Conservation (phyloP, 2,329 filamentous ascomycete genomes). For the Lomentospora prolificans region DNA sequence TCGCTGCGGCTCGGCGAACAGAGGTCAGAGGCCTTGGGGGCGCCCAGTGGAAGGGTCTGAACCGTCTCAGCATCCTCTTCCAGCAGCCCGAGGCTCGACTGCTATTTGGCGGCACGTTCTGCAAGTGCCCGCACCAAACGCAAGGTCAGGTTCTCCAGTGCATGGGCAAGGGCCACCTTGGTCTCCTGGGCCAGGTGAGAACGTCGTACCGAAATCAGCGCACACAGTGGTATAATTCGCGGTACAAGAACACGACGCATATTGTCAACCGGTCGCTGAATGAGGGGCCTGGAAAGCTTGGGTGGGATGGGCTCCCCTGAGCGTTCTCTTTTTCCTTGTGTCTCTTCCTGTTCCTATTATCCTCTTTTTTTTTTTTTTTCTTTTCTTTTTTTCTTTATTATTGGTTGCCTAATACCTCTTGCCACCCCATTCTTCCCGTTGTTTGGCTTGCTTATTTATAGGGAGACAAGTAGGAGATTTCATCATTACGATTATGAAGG, state of each 20-base stretch:
- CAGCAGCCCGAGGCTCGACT: constrained; percentile 14
- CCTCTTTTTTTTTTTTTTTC: not conserved
- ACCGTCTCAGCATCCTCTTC: constrained; percentile 22
- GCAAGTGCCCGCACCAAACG: constrained; percentile 17
- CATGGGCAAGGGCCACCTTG: constrained; percentile 17
- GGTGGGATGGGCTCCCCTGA: not conserved
- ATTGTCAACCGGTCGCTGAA: not conserved
- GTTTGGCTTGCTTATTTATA: too few species aligned
- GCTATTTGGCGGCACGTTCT: constrained; percentile 18
- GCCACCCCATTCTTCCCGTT: too few species aligned
- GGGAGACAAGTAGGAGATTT: not conserved
- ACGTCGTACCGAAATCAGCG: constrained; percentile 18
- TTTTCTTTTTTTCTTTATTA: not conserved
- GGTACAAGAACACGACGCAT: constrained; percentile 2
- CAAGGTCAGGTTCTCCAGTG: constrained; percentile 17
- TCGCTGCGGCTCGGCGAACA: constrained; percentile 13
- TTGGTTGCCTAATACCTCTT: not conserved
- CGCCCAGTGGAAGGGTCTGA: constrained; percentile 17
- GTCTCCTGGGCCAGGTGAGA: constrained; percentile 20
- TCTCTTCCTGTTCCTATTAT: not conserved
- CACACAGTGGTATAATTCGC: constrained; percentile 9
- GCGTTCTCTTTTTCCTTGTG: not conserved
- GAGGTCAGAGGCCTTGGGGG: constrained; percentile 10
- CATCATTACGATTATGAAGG: not conserved
- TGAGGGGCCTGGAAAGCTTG: not conserved